Conservation (phyloP, 768 basidiomycete genomes). For the Russula earlei region DNA sequence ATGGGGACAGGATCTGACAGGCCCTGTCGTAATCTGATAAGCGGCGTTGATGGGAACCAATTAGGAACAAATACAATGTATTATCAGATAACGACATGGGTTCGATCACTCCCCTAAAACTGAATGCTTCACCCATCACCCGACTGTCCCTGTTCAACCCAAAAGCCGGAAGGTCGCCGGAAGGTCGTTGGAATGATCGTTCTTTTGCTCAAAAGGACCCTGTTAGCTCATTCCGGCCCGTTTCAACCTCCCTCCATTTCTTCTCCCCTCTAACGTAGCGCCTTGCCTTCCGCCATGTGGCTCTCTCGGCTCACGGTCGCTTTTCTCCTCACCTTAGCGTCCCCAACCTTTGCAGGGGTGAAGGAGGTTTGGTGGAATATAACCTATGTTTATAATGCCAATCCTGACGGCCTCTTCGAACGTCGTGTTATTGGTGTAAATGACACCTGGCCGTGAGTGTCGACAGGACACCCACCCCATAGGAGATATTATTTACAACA, state of each 20-base stretch:
- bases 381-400: conserved; percentile 68
- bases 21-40: background rate
- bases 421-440: conserved; percentile 84
- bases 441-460: conserved; percentile 83
- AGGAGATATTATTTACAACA: background rate
- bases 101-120: background rate
- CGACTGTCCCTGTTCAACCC: no score
- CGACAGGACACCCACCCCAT: background rate
- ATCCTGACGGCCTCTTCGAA: conserved; percentile 73
- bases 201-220: background rate
- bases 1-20: no score
- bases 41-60: background rate
- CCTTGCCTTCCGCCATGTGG: conserved; percentile 6
- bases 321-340: conserved; percentile 27
- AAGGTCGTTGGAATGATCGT: no score
- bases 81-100: conserved; percentile 2
- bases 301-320: conserved; percentile 14
- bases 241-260: conserved; percentile 2
- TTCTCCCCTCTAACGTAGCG: background rate
- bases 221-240: background rate
- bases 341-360: conserved; percentile 48
- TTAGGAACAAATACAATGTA: background rate
- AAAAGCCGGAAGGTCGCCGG: no score
- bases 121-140: no score
- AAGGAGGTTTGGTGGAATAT: conserved; percentile 87